Evolutionary conservation across 2,329 filamentous ascomycete genomes (phyloP).

Genomic region (Penicillium sclerotiorum): DNA sequence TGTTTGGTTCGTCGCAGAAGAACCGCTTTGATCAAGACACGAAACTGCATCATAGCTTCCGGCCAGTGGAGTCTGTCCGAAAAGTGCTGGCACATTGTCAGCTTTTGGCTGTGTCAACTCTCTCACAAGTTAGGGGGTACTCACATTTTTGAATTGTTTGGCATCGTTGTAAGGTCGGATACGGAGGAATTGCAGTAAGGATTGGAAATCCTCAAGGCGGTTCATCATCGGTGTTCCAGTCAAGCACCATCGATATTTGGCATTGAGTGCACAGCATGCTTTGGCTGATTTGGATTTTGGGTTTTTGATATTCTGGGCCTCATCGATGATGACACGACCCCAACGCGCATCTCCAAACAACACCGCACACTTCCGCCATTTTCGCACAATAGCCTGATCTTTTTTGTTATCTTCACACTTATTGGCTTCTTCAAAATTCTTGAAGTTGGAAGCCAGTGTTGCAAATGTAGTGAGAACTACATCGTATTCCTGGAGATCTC

Average conservation of each 20-base stretch:
- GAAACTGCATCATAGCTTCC: slow-evolving; percentile 69
- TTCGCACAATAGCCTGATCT: slow-evolving; percentile 23
- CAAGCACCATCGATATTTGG: slow-evolving; percentile 71
- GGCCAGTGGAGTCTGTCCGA: no score
- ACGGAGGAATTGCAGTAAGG: slow-evolving; percentile 73
- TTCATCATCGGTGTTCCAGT: slow-evolving; percentile 92
- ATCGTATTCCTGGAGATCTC: slow-evolving; percentile 66
- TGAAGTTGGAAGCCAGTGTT: slow-evolving; percentile 68
- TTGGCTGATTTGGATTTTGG: slow-evolving; percentile 62
- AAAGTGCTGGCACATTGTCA: slow-evolving; percentile 46
- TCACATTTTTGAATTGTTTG: slow-evolving; percentile 61
- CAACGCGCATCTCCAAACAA: slow-evolving; percentile 63
- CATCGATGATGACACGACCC: slow-evolving; percentile 74
- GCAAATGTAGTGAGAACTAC: slow-evolving; percentile 80
- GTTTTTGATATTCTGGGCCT: slow-evolving; percentile 82
- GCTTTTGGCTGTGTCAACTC: no score
- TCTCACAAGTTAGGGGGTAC: slow-evolving; percentile 23
- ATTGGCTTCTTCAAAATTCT: slow-evolving; percentile 58
- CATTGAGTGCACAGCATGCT: slow-evolving; percentile 61
- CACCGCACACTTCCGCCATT: slow-evolving; percentile 6
- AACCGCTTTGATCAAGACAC: slow-evolving; percentile 74
- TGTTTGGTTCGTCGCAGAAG: slow-evolving; percentile 82
- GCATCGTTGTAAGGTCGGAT: slow-evolving; percentile 74
- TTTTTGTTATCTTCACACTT: slow-evolving; percentile 53
- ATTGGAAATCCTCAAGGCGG: slow-evolving; percentile 73